Base-by-base conservation (phyloP, 164 flowering plant species). In the Dillenia suffruticosa region DNA sequence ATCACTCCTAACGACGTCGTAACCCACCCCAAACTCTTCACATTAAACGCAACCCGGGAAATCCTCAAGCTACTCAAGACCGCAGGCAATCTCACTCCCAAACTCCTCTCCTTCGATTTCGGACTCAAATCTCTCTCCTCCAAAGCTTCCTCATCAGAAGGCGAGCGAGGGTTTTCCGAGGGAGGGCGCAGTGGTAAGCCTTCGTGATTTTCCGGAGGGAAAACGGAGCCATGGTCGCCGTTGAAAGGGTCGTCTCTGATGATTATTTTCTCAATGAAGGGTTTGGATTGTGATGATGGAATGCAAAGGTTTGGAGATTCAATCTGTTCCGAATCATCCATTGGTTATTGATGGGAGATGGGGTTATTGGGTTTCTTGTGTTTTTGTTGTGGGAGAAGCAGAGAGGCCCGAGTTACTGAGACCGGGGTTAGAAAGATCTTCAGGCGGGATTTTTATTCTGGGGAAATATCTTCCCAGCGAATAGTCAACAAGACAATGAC, bases 301-400 rank as follows among this genome's bases (percentile, higher is more conserved):
- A 57, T 24, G 0, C 16, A 19, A 13, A 17, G 4, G 26, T n/a
- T 1, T 15, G 63, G 67, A 10, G 49, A 47, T 16, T 59, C 68
- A 19, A 64, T 13, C 52, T 70, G 61, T 45, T 64, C 65, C 73
- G 68, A 70, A 4, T 70, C 73, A 14, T 57, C 26, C 0, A 70
- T 32, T 32, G 40, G 40, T 5, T 32, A 32, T 4, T 5, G 0
- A 32, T 4, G 40, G 40, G 40, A 32, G 40, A 32, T 32, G 7
- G 40, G 40, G 40, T 32, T 32, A 32, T 32, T 32, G 40, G 40
- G 40, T 6, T 32, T 32, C 40, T 32, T 32, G 40, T 32, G 6
- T 32, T 32, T 32, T 32, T 32, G 40, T 6, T 5, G 40, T 32
- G 40, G 40, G 40, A 32, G 40, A 32, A 32, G 6, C 40, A 32